Evolutionary conservation across 768 basidiomycete species (phyloP).

Genomic region (Leccinum variicolor): DNA sequence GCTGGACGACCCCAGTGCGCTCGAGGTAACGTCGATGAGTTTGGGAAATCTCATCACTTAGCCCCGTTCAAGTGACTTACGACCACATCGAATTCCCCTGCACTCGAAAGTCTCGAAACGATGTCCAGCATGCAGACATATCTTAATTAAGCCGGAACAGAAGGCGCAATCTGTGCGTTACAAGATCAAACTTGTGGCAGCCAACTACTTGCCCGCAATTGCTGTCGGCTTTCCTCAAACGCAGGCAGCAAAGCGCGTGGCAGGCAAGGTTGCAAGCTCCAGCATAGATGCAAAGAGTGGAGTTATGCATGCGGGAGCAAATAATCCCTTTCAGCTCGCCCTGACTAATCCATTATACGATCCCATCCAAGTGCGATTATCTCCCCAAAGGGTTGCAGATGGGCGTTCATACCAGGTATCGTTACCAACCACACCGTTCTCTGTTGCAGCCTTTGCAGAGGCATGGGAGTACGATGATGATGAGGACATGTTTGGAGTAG

Average conservation of each 20-base stretch:
- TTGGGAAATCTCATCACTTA: not conserved
- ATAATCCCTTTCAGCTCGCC: conserved; percentile 85
- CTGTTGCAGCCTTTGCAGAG: conserved; percentile 88
- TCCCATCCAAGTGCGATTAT: conserved; percentile 87
- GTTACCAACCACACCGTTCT: conserved; percentile 73
- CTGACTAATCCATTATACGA: conserved; percentile 96
- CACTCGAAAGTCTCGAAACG: conserved; percentile 95
- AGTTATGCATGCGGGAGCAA: conserved; percentile 66
- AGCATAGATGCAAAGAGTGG: conserved; percentile 36
- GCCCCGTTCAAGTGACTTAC: conserved; percentile 57
- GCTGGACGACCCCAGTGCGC: conserved; percentile 70
- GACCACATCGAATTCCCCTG: conserved; percentile 86
- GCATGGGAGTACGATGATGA: conserved; percentile 99
- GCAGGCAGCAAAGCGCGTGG: conserved; percentile 36
- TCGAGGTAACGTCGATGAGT: conserved; percentile 43
- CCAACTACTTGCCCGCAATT: conserved; percentile 90
- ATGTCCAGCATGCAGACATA: conserved; percentile 91
- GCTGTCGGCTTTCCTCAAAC: conserved; percentile 65
- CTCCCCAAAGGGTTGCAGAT: conserved; percentile 59
- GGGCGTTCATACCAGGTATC: conserved; percentile 63
- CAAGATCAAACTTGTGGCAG: conserved; percentile 97
- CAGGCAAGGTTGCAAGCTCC: conserved; percentile 34
- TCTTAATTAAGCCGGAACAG: conserved; percentile 97
- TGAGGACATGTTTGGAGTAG: conserved; percentile 69
- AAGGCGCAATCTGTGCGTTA: conserved; percentile 92